A percentile compares a stretch with the other conserved stretches of the same genome.
phyloP scores from a whole-genome alignment of 768 basidiomycete genomes.

The Hericium coralloides region DNA sequence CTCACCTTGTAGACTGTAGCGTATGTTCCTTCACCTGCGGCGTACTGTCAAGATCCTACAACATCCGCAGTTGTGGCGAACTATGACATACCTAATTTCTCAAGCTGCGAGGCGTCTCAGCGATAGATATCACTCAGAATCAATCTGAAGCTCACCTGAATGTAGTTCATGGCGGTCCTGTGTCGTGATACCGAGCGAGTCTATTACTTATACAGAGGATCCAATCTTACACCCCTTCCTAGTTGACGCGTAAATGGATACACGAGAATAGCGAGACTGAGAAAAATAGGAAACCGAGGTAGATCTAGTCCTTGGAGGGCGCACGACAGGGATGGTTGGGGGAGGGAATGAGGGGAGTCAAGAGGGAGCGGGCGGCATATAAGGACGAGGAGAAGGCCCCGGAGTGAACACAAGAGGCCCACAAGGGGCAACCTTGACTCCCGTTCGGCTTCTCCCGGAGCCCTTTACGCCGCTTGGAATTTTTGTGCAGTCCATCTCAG shows the following conservation, averaged over 20 bases:
- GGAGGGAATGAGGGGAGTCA: neutral
- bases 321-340: no score
- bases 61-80: neutral
- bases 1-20: slow-evolving; percentile 92
- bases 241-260: no score
- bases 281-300: no score
- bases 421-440: no score
- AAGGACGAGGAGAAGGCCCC: no score
- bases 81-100: slow-evolving; percentile 61
- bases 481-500: no score
- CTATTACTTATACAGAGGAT: neutral
- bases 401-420: no score
- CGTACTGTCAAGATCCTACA: neutral
- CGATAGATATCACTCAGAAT: neutral
- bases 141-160: slow-evolving; percentile 31
- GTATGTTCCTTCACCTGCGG: slow-evolving; percentile 79
- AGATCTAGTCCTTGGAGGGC: no score
- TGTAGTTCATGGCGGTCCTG: slow-evolving; percentile 37
- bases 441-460: no score
- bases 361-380: no score
- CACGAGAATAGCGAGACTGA: no score
- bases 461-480: no score
- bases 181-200: neutral
- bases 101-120: slow-evolving; percentile 39
- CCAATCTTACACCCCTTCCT: neutral